Conservation (phyloP, 805 yeast species). For the Peterozyma toletana region DNA sequence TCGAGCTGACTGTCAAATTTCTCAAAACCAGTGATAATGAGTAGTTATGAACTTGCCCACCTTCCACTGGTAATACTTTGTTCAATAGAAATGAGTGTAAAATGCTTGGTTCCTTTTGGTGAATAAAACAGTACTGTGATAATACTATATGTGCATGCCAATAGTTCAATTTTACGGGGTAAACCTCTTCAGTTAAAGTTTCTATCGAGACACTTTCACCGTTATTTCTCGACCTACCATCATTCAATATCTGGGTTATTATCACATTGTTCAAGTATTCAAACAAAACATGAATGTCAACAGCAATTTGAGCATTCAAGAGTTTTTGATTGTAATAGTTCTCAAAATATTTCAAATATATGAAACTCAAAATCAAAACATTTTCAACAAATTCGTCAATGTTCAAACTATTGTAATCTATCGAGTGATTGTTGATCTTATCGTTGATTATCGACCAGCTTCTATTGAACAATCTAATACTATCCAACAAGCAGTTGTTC, state of each 20-base stretch:
- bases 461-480: conserved; percentile 31
- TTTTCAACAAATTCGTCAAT: conserved; percentile 33
- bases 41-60: conserved; percentile 3
- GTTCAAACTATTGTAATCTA: conserved; percentile 22
- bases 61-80: conserved; percentile 18
- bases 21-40: conserved; percentile 16
- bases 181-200: conserved; percentile 10
- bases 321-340: conserved; percentile 10
- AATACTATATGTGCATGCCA: conserved; percentile 44
- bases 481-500: conserved; percentile 24
- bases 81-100: conserved; percentile 22
- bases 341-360: conserved; percentile 31
- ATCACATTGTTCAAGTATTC: conserved; percentile 43
- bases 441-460: conserved; percentile 32
- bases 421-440: conserved; percentile 17
- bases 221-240: conserved; percentile 6
- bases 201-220: conserved; percentile 4
- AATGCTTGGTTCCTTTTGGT: conserved; percentile 33
- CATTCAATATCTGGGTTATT: conserved; percentile 31
- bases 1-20: conserved; percentile 18
- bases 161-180: conserved; percentile 19
- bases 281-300: conserved; percentile 39
- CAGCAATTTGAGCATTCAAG: conserved; percentile 8
- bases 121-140: conserved; percentile 32
- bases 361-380: conserved; percentile 34